Base-by-base conservation (phyloP, 108 stramenopile genomes). In the Skeletonema costatum region DNA sequence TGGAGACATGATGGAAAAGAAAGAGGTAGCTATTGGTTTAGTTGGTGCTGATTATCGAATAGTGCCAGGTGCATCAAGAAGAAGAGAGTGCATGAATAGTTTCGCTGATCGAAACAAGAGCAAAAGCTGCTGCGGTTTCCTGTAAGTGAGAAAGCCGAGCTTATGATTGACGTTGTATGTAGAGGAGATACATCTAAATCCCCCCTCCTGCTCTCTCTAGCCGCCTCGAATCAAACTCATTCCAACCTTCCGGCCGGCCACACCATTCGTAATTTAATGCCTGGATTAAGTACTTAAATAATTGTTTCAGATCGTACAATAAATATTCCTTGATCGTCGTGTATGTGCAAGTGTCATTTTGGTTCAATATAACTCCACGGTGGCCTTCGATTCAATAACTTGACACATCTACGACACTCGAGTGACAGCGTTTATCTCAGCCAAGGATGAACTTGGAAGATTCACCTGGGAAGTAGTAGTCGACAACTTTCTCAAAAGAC, bases 361-460 rank as follows among this genome's bases (percentile, higher is more conserved):
- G 25, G 25, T 25, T 25, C 25, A 25, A 25, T 25, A 25, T 25
- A 25, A 25, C 25, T 25, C 25, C 25, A 25, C n/a, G n/a, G 16
- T 46, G 44, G 16, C 44, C 44, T 46, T n/a, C 14, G 44, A 4
- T 3, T 46, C 44, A n/a, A 46, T 46, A 46, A 46, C 44, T 46
- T 16, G 44, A 4, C 44, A 46, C 44, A 44, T 8, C 8, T 8
- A 3, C n/a, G 14, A 12, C 2, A 13, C 4, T n/a, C 25, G 0
- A 4, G 16, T 46, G 16, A 46, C 16, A 46, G 25, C 25, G 44
- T 5, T 3, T 3, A n/a, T 2, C 25, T 61, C 60, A 61, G 1
- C 60, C 60, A 31, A 61, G 35, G 60, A 61, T 21, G 25, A 29
- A 14, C 60, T 61, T 61, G 60, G 60, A 61, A 33, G 32, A 35